Evolutionary conservation across 169 alveolate genomes (phyloP), one percentile per base, ranked within the genome.

Genomic region (Fabrea salina): DNA sequence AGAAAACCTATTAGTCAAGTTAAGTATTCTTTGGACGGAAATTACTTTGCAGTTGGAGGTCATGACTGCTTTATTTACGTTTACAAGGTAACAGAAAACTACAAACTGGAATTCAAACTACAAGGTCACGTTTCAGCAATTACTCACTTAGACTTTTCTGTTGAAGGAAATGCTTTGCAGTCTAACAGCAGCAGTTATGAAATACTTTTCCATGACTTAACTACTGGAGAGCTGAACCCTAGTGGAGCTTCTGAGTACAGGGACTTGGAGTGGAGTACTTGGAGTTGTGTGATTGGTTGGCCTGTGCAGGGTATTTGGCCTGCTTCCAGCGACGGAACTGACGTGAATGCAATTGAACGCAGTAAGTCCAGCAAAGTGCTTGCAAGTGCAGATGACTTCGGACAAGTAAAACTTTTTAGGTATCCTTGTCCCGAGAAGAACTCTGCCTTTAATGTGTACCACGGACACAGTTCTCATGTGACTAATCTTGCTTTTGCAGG

Each of bases 241-340:
- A 82, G 72, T 43, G 91, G 92, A 35, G 84, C 84, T 30, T 77
- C 85, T 13, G 50, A 47, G 27, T 59, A 66, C 50, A 81, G 82
- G 75, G 95, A 93, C 75, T 89, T 82, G 32, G 75, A 57, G 37
- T 93, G 95, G 97, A 37, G 80, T 50, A 86, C 95, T 25, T 88
- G 90, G 89, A 88, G 94, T 16, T 90, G 95, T 40, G 47, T 83
- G 35, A 85, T 89, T 49, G 95, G 96, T 19, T 93, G 82, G 80
- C 93, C 91, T 33, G 95, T 89, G 13, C 74, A 87, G 64, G 97
- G 95, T 1, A 90, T 93, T 19, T 93, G 95, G 94, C 94, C 95
- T 6, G 94, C 85, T 82, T 87, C 94, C 8, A 91, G 87, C 8
- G 88, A 92, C 66, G 90, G 92, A 40, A 86, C 95, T 54, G 89